Base-by-base conservation (phyloP, 2,329 filamentous ascomycete species). In the Onygenales sp. region DNA sequence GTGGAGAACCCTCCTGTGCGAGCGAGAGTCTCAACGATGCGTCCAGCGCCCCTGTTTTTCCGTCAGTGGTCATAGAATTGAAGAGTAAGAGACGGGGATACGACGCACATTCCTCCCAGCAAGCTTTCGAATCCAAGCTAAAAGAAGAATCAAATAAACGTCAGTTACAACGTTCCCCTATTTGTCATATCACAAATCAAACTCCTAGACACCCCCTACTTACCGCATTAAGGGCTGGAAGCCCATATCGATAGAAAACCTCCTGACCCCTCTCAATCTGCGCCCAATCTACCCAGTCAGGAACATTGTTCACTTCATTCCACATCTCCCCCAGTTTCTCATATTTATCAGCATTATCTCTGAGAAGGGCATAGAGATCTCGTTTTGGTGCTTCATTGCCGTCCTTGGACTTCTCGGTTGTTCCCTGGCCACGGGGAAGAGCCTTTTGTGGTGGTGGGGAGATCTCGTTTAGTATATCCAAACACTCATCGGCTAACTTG, bases 241-340 rank as follows among this genome's bases (percentile, higher is more conserved):
- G 82, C 14, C 81, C 85, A 66, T 90, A 91, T 38, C 87, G 80
- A 66, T 88, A 90, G 63, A 90, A 89, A 0, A 89, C 80, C 59
- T 86, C 80, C 64, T 92, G 87, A 0, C 87, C 87, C 61, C 87
- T 76, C 55, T 78, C 74, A 53, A 92, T 84, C 63, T 89, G 85
- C 2, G 78, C 78, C 86, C 86, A 91, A 64, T 90, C 82, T 2
- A 91, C 87, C 86, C 86, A 91, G 0, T 79, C 74, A 0, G 87
- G 87, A 3, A 89, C 69, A 0, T 78, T 82, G 54, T 82, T 84
- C 53, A 86, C 75, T 62, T 89, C 75, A 0, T 69, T 65, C 87
- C 86, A 91, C 7, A 92, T 70, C 52, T 77, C 60, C 7, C 66
- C 61, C 21, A 84, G 70, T 41, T 79, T 77, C 27, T 78, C 71